Percentiles rank a stretch among this genome's conserved stretches.
Conservation (phyloP, 1,284 basidiomycete species). For the Fomes fomentarius region DNA sequence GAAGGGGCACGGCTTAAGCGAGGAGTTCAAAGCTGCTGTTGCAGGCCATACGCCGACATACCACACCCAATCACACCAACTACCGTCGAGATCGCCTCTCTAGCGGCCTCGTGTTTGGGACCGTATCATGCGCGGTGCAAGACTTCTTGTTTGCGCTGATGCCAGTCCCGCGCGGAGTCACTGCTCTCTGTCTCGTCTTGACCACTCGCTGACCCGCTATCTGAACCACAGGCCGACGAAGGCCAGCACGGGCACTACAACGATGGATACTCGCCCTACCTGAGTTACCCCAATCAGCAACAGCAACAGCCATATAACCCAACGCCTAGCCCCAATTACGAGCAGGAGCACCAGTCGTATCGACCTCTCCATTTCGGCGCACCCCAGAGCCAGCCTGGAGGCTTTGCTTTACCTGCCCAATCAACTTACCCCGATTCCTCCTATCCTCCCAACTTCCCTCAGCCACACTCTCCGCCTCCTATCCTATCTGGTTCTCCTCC, state of each 20-base stretch:
- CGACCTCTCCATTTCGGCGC: constrained; percentile 33
- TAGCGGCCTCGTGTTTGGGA: no score
- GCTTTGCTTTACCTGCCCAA: constrained; percentile 23
- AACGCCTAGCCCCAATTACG: constrained; percentile 35
- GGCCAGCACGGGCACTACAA: constrained; percentile 33
- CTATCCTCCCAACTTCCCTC: constrained; percentile 23
- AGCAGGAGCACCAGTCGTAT: constrained; percentile 37
- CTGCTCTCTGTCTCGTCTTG: no score
- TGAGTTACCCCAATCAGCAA: constrained; percentile 27
- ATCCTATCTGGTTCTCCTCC: constrained; percentile 2
- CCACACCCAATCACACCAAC: no score
- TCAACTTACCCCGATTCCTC: constrained; percentile 22
- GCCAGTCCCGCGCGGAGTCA: no score
- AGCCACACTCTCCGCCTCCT: constrained; percentile 18
- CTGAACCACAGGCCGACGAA: constrained; percentile 28
- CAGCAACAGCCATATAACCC: constrained; percentile 32
- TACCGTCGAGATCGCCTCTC: no score
- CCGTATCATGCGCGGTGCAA: no score
- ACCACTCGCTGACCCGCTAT: no score
- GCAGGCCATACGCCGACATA: no score
- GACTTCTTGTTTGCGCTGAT: no score
- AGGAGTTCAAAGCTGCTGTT: no score
- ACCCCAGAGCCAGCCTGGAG: constrained; percentile 20
- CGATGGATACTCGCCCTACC: constrained; percentile 33
- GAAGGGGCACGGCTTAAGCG: no score